These are phyloP conservation scores for Arachis monticola DNA, from an alignment of 331 rosid genomes.

Conservation along the genomic window DNA sequence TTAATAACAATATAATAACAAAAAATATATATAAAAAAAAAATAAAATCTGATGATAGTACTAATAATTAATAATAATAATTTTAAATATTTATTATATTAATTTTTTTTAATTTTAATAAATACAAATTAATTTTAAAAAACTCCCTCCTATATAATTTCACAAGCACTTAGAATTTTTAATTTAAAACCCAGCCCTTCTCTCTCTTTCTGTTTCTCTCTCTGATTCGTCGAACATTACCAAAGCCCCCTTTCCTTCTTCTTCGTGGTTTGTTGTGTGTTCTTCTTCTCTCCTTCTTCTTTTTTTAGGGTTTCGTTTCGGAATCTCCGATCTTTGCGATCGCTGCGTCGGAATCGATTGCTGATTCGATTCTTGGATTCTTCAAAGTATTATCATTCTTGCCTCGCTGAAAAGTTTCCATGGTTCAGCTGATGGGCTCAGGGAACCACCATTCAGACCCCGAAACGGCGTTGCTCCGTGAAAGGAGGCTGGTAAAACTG, in stretches of 20 bases:
- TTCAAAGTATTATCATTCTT: not conserved
- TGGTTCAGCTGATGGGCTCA: slow-evolving; percentile 78
- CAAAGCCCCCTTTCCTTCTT: not conserved
- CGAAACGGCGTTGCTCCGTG: slow-evolving; percentile 29
- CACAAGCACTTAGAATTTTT: no score
- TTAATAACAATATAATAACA: no score
- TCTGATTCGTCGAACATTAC: slow-evolving; percentile 41
- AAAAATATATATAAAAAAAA: no score
- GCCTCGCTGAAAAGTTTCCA: slow-evolving; percentile 16
- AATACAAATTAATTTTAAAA: no score
- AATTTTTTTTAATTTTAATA: no score
- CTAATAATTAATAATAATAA: no score
- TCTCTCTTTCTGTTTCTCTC: not conserved
- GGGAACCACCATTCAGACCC: slow-evolving; percentile 49
- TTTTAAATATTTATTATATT: no score
- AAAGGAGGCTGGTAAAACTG: slow-evolving; percentile 39
- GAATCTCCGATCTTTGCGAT: slow-evolving; percentile 34
- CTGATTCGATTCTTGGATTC: not conserved
- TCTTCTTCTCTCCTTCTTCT: not conserved
- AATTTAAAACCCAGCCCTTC: not conserved
- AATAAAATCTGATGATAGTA: no score
- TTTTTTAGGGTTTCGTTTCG: slow-evolving; percentile 50
- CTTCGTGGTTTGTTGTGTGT: not conserved
- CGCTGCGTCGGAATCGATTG: not conserved
- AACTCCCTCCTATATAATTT: no score